Conservation (phyloP, 208 protist species). For the Leishmania major region DNA sequence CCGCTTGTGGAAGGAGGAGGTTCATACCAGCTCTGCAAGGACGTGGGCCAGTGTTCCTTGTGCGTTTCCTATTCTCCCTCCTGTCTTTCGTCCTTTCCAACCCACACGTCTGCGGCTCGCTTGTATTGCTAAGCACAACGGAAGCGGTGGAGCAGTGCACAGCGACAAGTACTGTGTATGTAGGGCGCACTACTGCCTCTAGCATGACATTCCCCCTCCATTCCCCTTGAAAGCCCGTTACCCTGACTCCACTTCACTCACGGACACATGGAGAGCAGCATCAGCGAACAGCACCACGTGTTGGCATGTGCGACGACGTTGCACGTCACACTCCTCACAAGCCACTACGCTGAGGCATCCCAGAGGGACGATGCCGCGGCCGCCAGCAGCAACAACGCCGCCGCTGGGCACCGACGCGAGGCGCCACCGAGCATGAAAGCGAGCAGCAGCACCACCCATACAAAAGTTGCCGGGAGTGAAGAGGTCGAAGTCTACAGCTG, state of each 20-base stretch:
- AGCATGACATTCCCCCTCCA: background rate
- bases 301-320: conserved; percentile 20
- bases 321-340: conserved; percentile 28
- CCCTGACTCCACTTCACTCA: background rate
- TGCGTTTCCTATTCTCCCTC: background rate
- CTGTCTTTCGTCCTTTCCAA: background rate
- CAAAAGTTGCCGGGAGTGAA: conserved; percentile 15
- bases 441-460: background rate
- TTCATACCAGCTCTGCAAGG: background rate
- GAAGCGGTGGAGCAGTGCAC: background rate
- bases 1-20: background rate
- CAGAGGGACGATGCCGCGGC: conserved; percentile 10
- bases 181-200: background rate
- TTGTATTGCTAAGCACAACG: background rate
- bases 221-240: background rate
- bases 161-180: background rate
- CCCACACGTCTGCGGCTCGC: background rate
- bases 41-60: background rate
- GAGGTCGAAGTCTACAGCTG: conserved; percentile 16
- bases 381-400: background rate
- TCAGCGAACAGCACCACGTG: background rate
- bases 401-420: conserved; percentile 5
- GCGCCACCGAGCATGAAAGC: conserved; percentile 10
- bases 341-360: conserved; percentile 15
- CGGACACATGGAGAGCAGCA: background rate